Base-by-base conservation (phyloP, 345 rosid species). In the Turritis glabra region DNA sequence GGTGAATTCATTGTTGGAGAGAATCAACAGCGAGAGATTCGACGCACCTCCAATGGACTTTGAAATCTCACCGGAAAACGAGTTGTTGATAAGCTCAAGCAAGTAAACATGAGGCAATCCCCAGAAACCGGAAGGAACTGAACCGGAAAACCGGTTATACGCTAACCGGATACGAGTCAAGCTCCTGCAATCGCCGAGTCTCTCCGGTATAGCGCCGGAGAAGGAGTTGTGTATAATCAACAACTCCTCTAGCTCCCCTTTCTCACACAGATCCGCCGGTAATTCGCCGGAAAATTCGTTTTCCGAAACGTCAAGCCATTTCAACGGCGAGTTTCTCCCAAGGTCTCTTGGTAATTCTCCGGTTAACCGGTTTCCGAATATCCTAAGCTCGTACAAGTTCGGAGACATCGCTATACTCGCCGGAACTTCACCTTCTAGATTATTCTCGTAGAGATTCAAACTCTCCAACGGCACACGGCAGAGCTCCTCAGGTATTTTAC, bases 401-500 rank as follows among this genome's bases (percentile, higher is more conserved):
- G 90, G 87, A 4, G 99, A 96, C 44, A 77, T 29, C 0, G 93
- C 92, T 17, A 96, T 80, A 56, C 84, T 80, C 59, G 62, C 56
- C n/a, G 96, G 97, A 59, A 96, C 32, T 56, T 71, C 81, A 9
- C 99, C 99, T 61, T 80, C 84, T 15, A 96, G 81, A 1, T 51
- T 50, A 62, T 96, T 96, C 78, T 90, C 91, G 74, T 96, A 96
- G 15, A 96, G 91, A 74, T 86, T 90, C 80, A 96, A 88, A 77
- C 97, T 89, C 76, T 89, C 90, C 27, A 96, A 80, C 2, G 87
- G 89, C n/a, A 96, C 77, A 54, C 48, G 81, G 74, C 91, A 84
- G 51, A 96, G 77, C 80, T 89, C 97, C 10, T 87, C 93, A 2
- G 97, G 94, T 56, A 92, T 89, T 9, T 71, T 22, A 8, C 99